Percentiles rank a stretch among this genome's conserved stretches.
Conservation (phyloP, 768 basidiomycete genomes). For the Roridomyces roridus region DNA sequence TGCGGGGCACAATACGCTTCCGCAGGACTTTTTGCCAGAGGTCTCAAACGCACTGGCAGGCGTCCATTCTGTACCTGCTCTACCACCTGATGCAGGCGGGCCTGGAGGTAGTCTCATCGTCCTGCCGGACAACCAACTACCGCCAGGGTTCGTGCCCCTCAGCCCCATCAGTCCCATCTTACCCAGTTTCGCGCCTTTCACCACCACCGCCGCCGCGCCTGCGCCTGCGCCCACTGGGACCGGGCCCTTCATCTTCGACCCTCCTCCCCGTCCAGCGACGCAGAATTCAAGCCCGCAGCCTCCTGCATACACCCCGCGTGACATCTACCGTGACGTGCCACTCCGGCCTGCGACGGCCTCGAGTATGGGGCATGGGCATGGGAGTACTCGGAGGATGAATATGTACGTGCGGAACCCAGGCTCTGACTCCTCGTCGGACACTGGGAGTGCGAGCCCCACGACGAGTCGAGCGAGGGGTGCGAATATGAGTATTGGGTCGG, state of each 20-base stretch:
- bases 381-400: no score
- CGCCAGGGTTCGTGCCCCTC: constrained; percentile 45
- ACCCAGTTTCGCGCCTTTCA: neutral
- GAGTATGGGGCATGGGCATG: no score
- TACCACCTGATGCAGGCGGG: neutral
- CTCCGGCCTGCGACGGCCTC: constrained; percentile 3
- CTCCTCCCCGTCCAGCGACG: no score
- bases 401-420: no score
- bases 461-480: constrained; percentile 1
- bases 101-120: constrained; percentile 27
- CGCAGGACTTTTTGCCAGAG: constrained; percentile 20
- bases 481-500: constrained; percentile 16
- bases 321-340: neutral
- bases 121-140: constrained; percentile 38
- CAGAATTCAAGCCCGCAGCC: constrained; percentile 20
- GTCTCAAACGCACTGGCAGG: constrained; percentile 2
- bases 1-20: constrained; percentile 32
- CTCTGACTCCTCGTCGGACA: neutral
- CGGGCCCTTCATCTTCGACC: neutral
- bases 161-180: constrained; percentile 34
- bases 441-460: neutral
- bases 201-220: neutral
- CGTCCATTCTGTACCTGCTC: neutral
- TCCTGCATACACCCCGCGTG: constrained; percentile 17
- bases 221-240: neutral